Conservation (phyloP, 2,329 filamentous ascomycete genomes). For the Alternaria angustiovoidea region DNA sequence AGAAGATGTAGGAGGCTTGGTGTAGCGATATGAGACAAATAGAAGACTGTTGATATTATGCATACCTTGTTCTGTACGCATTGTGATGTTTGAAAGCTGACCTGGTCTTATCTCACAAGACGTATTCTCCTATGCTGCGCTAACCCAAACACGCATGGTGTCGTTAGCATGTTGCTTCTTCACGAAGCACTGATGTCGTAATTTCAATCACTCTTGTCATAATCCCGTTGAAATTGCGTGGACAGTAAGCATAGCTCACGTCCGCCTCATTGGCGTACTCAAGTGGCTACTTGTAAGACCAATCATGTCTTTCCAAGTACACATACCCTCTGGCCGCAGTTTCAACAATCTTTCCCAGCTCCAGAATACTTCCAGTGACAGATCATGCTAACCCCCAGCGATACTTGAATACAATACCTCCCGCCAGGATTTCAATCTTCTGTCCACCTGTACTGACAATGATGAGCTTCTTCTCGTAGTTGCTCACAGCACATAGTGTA, state of each 20-base stretch:
- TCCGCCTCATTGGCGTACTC: not conserved
- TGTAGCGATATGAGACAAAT: slow-evolving; percentile 15
- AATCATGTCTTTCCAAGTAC: not conserved
- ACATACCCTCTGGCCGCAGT: too few relatives aligned
- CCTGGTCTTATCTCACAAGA: not conserved
- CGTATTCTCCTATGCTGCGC: not conserved
- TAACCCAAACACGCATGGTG: not conserved
- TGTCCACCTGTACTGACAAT: not conserved
- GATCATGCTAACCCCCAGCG: not conserved
- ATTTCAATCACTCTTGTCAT: not conserved
- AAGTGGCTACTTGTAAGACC: not conserved
- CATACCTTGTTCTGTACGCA: not conserved
- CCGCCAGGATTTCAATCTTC: not conserved
- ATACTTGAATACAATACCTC: not conserved
- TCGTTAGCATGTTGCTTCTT: not conserved
- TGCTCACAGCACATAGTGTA: slow-evolving; percentile 12
- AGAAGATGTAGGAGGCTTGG: slow-evolving; percentile 18
- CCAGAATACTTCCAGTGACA: slow-evolving; percentile 1
- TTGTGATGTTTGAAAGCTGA: not conserved
- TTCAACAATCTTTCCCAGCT: too few relatives aligned
- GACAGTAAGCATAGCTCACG: not conserved
- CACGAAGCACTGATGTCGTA: not conserved
- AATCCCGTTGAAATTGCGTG: not conserved
- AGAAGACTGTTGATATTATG: not conserved
- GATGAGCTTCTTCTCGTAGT: slow-evolving; percentile 11